Evolutionary conservation across 345 rosid genomes (phyloP), one percentile per base, ranked within the genome.

Genomic region (Barbarea vulgaris): DNA sequence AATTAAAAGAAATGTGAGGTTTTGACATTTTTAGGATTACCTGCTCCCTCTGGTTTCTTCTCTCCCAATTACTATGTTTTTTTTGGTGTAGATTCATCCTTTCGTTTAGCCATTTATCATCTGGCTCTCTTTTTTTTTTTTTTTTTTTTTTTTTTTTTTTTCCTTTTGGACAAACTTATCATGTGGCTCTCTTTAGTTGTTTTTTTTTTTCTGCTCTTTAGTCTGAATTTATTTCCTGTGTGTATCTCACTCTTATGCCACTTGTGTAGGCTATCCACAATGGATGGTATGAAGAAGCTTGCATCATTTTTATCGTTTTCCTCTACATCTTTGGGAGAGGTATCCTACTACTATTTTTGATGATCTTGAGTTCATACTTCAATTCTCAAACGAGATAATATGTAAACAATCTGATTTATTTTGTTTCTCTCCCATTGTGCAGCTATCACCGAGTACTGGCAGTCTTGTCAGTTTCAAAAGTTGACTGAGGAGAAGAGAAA

Each of bases 281-380:
- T 71, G 91, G 98, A 58, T 91, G 88, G 92, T 93, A 83, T 67
- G 93, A 86, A 69, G 92, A 93, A 52, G 89, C 86, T 18, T 87
- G 96, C 85, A 83, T 86, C 75, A 81, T 85, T 60, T 85, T 91
- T 27, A 87, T 87, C 63, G 89, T 85, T 71, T 18, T 91, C 74
- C 84, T 87, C 67, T 87, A 87, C 56, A 89, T 93, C 72, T n/a
- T 87, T 74, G 87, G 83, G 62, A 93, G 87, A 72, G 97, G 98
- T 93, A 83, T 62, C 37, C 21, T 67, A 64, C 28, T 67, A 64
- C 62, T 69, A n/a, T 25, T 34, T 2, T 33, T 41, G 44, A 37
- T 41, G 67, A 24, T 46, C 60, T 21, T 63, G 55, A 59, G 24
- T 65, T 57, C 8, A 1, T 67, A 36, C 33, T 7, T 47, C 39